Evolutionary conservation across 2,329 filamentous ascomycete species (phyloP), one percentile per base, ranked within the genome.

Genomic region (Stachybotrys echinatus): DNA sequence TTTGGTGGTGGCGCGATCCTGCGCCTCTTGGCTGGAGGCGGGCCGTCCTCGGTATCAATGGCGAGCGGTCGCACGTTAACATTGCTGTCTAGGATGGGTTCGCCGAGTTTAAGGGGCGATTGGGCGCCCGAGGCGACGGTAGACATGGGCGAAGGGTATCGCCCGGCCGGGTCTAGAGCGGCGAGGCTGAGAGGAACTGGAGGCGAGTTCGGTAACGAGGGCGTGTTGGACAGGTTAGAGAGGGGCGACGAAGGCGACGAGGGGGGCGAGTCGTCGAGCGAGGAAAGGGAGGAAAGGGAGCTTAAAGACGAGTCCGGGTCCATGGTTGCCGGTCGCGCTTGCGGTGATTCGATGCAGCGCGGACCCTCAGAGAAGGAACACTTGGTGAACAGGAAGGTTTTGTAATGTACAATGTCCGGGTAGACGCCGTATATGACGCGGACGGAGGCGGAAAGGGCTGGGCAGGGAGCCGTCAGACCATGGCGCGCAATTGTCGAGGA

Each of bases 1-100:
- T 76, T 78, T 54, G 75, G 63, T 57, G 69, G 59, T 51, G 80
- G 76, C 52, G 76, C 74, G 49, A 86, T 78, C 64, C 84, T 85
- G 61, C 88, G 84, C 68, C 87, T 87, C 75, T 95, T 96, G 49
- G 84, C 74, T 27, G 89, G 87, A 37, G 84, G 84, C 44, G 77
- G 80, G 47, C 81, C 83, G 14, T 22, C 23, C 6, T 34, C 14
- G 60, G 88, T 84, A 21, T 50, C 23, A n/a, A 10, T 40, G 20
- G 56, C 48, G 10, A 43, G 42, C 46, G 52, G 49, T 54, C 44
- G 31, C 51, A 53, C 55, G 54, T 66, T 63, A 45, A 65, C 64
- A 53, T 61, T 59, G 46, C n/a, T 18, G n/a, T 59, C 61, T 45
- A 68, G 66, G n/a, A 66, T 63, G 47, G 65, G 58, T 18, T 73